A percentile compares a stretch with the other conserved stretches of the same genome.
These are phyloP conservation scores for Tillandsia leiboldiana DNA, from an alignment of 176 grass and related monocot species.

Conservation along the genomic window DNA sequence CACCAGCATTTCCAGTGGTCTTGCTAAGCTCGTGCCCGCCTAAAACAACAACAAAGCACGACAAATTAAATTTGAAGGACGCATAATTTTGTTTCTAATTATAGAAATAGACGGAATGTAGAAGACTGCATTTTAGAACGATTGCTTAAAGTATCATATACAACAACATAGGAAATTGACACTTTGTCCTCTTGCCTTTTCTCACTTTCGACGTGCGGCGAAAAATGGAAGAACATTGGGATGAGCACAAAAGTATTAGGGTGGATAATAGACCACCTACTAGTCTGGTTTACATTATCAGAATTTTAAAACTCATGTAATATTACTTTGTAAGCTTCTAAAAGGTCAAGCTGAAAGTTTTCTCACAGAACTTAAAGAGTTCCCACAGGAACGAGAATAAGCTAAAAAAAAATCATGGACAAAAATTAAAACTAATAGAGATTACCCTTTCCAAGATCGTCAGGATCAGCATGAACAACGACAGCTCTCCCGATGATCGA, in stretches of 20 bases:
- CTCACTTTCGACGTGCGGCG: too few species aligned
- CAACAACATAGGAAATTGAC: too few species aligned
- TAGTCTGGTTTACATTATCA: background rate
- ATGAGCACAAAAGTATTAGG: too few species aligned
- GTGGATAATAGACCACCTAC: background rate
- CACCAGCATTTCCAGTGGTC: conserved; percentile 63
- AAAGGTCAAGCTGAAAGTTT: background rate
- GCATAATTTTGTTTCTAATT: background rate
- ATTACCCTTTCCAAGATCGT: conserved; percentile 67
- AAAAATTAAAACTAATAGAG: conserved; percentile 2
- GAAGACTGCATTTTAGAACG: too few species aligned
- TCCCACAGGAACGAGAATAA: background rate
- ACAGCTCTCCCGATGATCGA: conserved; percentile 60
- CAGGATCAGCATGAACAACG: conserved; percentile 61
- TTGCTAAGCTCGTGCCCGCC: conserved; percentile 62
- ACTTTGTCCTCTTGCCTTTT: too few species aligned
- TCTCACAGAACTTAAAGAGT: background rate
- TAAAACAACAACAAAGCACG: conserved; percentile 24
- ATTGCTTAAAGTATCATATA: too few species aligned
- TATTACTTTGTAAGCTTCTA: background rate
- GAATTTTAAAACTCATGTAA: background rate
- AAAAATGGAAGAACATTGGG: too few species aligned
- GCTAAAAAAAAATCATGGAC: background rate
- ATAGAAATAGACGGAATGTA: too few species aligned
- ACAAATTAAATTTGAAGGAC: background rate